Evolutionary conservation across 2,329 filamentous ascomycete species (phyloP).

Genomic region (Talaromyces atroroseus): DNA sequence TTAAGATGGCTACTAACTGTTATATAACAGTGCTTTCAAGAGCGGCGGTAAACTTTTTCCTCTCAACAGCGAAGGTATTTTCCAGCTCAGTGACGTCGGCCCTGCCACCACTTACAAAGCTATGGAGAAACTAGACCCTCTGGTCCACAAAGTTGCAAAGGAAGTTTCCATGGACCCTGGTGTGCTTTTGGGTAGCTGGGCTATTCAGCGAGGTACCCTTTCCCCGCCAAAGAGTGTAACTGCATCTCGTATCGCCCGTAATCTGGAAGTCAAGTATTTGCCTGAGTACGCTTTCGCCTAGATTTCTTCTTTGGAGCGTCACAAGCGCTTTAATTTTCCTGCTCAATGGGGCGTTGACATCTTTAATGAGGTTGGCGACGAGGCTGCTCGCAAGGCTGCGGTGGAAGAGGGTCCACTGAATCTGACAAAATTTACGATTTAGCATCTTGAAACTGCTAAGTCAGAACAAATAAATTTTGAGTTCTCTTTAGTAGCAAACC

Average conservation of each 20-base stretch:
- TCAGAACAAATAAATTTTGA: no score
- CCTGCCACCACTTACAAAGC: constrained; percentile 66
- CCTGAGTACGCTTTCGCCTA: constrained; percentile 30
- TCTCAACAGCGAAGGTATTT: constrained; percentile 43
- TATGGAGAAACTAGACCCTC: constrained; percentile 58
- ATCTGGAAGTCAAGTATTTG: constrained; percentile 36
- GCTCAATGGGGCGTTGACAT: constrained; percentile 35
- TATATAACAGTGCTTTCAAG: constrained; percentile 19
- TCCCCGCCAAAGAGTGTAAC: constrained; percentile 55
- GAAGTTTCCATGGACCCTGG: constrained; percentile 55
- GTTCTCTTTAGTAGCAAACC: no score
- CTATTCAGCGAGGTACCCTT: constrained; percentile 49
- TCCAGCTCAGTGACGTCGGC: constrained; percentile 54
- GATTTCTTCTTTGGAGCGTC: constrained; percentile 31
- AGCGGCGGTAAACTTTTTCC: constrained; percentile 44
- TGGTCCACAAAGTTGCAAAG: constrained; percentile 57
- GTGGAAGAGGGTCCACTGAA: background rate
- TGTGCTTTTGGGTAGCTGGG: constrained; percentile 52
- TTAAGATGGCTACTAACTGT: background rate
- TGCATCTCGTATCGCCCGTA: constrained; percentile 46
- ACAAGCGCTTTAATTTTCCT: constrained; percentile 34
- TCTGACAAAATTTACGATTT: constrained; percentile 1
- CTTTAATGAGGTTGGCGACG: constrained; percentile 31
- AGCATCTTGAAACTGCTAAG: background rate
- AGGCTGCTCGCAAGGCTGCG: background rate